Evolutionary conservation across 2,329 filamentous ascomycete species (phyloP).

Genomic region (Aspergillus luchuensis): DNA sequence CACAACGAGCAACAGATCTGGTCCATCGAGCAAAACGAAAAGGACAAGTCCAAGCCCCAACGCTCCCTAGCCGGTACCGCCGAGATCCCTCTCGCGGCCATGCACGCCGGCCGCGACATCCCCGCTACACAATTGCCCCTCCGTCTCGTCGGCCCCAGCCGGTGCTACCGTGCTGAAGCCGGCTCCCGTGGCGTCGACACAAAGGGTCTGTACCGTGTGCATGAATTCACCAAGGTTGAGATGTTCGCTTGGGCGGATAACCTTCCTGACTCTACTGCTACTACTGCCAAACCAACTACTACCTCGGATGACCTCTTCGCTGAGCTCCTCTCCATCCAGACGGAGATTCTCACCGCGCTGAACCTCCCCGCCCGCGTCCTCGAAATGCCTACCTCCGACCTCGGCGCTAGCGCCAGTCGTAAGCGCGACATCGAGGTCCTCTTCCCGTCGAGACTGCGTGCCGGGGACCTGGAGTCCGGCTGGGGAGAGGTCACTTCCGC

Average conservation of each 20-base stretch:
- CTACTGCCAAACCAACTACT: slow-evolving; percentile 15
- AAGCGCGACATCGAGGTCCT: slow-evolving; percentile 94
- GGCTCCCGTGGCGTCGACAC: slow-evolving; percentile 86
- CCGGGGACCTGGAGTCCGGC: slow-evolving; percentile 56
- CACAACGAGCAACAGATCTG: slow-evolving; percentile 93
- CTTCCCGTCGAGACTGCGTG: slow-evolving; percentile 73
- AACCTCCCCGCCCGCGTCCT: slow-evolving; percentile 84
- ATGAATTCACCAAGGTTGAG: slow-evolving; percentile 98
- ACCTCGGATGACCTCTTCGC: slow-evolving; percentile 63
- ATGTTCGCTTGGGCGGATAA: slow-evolving; percentile 85
- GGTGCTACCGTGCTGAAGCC: slow-evolving; percentile 95
- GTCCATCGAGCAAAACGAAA: slow-evolving; percentile 66
- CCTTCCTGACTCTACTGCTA: slow-evolving; percentile 48
- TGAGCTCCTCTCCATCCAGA: slow-evolving; percentile 85
- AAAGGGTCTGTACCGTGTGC: slow-evolving; percentile 92
- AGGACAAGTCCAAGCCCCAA: slow-evolving; percentile 67
- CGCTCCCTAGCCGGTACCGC: slow-evolving; percentile 83
- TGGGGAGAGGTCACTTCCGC: slow-evolving; percentile 95
- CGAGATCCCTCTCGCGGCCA: slow-evolving; percentile 90
- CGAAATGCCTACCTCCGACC: slow-evolving; percentile 86
- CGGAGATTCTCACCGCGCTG: slow-evolving; percentile 74
- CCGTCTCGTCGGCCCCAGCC: slow-evolving; percentile 78
- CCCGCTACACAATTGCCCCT: slow-evolving; percentile 68
- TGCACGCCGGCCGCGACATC: slow-evolving; percentile 75
- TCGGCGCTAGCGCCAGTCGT: slow-evolving; percentile 81